Evolutionary conservation across 1,284 basidiomycete species (phyloP).

Genomic region (Pseudomicrostroma phylloplanum): DNA sequence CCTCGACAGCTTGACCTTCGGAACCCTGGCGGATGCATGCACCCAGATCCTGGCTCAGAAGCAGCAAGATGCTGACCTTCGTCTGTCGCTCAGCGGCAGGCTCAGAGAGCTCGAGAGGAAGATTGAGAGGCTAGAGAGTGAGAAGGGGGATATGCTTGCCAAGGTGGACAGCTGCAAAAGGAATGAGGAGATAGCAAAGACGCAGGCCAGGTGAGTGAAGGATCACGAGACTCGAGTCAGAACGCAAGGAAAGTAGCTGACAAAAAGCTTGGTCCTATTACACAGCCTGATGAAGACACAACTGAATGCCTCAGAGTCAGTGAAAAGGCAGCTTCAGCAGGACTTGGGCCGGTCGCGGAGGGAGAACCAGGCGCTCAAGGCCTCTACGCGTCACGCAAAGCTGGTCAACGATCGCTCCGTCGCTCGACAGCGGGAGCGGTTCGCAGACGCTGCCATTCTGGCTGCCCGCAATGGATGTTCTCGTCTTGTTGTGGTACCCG

Average conservation of each 20-base stretch:
- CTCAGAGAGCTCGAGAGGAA: not conserved
- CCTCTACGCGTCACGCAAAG: slow-evolving; percentile 2
- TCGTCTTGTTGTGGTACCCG: not conserved
- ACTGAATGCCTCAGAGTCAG: not conserved
- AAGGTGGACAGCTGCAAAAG: not conserved
- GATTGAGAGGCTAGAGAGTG: not conserved
- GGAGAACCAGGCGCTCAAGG: slow-evolving; percentile 2
- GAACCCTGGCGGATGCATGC: not conserved
- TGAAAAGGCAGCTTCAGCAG: not conserved
- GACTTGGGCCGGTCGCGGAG: not conserved
- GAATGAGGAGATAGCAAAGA: not conserved
- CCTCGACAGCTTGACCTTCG: not conserved
- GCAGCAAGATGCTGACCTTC: not conserved
- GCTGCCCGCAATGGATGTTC: slow-evolving; percentile 1
- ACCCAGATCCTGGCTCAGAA: not conserved
- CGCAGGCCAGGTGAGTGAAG: not conserved
- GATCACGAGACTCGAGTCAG: not conserved
- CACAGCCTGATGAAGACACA: not conserved
- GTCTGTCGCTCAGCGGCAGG: not conserved
- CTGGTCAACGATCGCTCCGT: slow-evolving; percentile 1
- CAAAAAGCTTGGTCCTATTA: not conserved
- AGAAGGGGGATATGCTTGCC: not conserved
- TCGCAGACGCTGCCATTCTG: slow-evolving; percentile 4
- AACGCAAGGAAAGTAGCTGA: not conserved
- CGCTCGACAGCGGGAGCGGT: slow-evolving; percentile 3